A percentile compares a stretch with the other conserved stretches of the same genome.
These are phyloP conservation scores for Nannochloropsis granulata DNA, from an alignment of 108 stramenopile genomes.

Conservation along the genomic window DNA sequence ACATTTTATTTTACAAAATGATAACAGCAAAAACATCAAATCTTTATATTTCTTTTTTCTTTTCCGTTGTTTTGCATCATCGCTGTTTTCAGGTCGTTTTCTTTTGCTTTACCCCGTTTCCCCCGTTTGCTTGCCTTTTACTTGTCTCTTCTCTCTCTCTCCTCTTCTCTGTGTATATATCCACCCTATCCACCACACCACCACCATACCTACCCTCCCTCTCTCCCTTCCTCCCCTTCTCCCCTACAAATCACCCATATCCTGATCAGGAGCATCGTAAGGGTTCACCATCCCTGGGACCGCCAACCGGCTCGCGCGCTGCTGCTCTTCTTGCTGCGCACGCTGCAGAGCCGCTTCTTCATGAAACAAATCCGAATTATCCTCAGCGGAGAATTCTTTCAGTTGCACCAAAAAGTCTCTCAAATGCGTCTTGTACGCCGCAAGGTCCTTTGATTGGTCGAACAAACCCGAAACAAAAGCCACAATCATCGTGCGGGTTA, in stretches of 20 bases:
- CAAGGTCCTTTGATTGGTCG: constrained; percentile 80
- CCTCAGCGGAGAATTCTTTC: constrained; percentile 91
- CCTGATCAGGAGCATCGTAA: constrained; percentile 53
- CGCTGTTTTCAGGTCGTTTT: background rate
- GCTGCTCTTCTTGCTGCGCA: constrained; percentile 45
- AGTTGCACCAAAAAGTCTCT: constrained; percentile 95
- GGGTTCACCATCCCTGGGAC: constrained; percentile 95
- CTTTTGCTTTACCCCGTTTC: background rate
- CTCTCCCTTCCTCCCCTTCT: no score
- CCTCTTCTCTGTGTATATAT: no score
- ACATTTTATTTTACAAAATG: no score
- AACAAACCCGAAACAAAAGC: constrained; percentile 95
- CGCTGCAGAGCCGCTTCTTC: constrained; percentile 72
- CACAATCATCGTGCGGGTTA: constrained; percentile 65
- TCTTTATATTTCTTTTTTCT: background rate
- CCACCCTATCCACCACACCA: no score
- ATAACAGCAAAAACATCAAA: no score
- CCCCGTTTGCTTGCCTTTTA: background rate
- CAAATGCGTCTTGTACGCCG: constrained; percentile 89
- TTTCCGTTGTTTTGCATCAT: background rate
- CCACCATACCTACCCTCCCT: no score
- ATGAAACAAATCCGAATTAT: constrained; percentile 76
- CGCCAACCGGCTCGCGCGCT: constrained; percentile 59
- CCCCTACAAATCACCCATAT: constrained; percentile 49
- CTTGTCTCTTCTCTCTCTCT: no score